phyloP scores from a whole-genome alignment of 75 land plant genomes.

The Ceratopteris richardii region DNA sequence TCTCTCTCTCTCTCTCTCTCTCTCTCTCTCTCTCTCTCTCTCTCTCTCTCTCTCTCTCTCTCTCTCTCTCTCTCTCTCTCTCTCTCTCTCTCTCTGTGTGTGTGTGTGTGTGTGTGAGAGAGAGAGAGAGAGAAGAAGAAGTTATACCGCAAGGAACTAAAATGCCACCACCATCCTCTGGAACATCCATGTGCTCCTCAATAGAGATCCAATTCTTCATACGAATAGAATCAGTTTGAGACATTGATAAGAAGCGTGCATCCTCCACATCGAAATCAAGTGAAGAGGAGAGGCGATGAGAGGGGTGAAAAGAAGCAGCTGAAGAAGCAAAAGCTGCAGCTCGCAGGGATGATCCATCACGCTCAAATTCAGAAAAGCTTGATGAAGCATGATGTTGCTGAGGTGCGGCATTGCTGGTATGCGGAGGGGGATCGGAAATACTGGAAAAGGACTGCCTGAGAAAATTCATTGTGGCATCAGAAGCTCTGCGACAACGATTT shows the following conservation, averaged over 20 bases:
- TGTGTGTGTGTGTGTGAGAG: not conserved
- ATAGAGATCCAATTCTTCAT: slow-evolving; percentile 26
- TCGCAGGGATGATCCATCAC: not conserved
- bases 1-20: no score
- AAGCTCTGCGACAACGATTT: no score
- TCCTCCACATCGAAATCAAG: slow-evolving; percentile 10
- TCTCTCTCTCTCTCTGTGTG: not conserved
- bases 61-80: slow-evolving; percentile 8
- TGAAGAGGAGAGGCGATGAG: not conserved
- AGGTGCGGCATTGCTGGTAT: not conserved
- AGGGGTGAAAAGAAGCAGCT: not conserved
- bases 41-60: slow-evolving; percentile 5
- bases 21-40: no score
- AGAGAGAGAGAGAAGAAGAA: not conserved
- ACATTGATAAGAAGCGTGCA: slow-evolving; percentile 1
- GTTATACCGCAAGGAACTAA: slow-evolving; percentile 16
- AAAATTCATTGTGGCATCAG: slow-evolving; percentile 2
- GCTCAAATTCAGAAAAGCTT: not conserved
- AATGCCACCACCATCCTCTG: slow-evolving; percentile 25
- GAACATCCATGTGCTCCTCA: slow-evolving; percentile 28
- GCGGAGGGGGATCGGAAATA: not conserved
- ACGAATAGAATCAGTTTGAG: not conserved
- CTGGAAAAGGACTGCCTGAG: slow-evolving; percentile 1
- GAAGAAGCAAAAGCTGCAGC: not conserved
- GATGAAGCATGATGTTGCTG: no score